Evolutionary conservation across 106 monocot species (phyloP).

Genomic region (Phalaenopsis equestris): DNA sequence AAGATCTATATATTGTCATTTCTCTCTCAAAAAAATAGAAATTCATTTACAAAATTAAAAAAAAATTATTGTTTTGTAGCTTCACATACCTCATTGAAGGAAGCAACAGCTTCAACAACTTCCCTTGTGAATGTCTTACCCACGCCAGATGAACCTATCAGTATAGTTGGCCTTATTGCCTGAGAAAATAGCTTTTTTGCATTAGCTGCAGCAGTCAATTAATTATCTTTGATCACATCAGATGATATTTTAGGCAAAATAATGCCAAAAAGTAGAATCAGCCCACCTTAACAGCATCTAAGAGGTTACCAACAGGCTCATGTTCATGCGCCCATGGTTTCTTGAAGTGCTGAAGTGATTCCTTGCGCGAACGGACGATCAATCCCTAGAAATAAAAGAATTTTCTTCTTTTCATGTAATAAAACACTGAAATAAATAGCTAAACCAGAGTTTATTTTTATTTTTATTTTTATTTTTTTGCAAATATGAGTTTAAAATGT

Average conservation of each 20-base stretch:
- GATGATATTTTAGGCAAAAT: background rate
- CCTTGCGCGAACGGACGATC: constrained; percentile 50
- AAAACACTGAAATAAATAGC: background rate
- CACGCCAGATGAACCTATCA: constrained; percentile 88
- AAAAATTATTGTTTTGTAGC: background rate
- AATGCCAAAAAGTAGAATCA: background rate
- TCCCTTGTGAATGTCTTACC: constrained; percentile 89
- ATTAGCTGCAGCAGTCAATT: background rate
- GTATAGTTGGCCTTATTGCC: constrained; percentile 84
- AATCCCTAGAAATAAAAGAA: constrained; percentile 34
- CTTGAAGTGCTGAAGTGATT: constrained; percentile 71
- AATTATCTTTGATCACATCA: background rate
- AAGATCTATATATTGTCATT: background rate
- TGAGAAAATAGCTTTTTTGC: constrained; percentile 4
- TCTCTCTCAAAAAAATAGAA: background rate
- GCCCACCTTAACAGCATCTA: constrained; percentile 70
- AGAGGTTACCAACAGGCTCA: constrained; percentile 43
- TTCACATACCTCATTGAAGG: constrained; percentile 68
- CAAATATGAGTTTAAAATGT: background rate
- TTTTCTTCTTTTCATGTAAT: background rate
- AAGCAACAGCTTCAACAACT: constrained; percentile 78
- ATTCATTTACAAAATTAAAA: background rate
- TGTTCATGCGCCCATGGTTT: constrained; percentile 86
- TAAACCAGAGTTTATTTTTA: background rate
- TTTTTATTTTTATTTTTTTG: background rate